phyloP scores from a whole-genome alignment of 2,329 filamentous ascomycete genomes.

The Alternaria arbusti region DNA sequence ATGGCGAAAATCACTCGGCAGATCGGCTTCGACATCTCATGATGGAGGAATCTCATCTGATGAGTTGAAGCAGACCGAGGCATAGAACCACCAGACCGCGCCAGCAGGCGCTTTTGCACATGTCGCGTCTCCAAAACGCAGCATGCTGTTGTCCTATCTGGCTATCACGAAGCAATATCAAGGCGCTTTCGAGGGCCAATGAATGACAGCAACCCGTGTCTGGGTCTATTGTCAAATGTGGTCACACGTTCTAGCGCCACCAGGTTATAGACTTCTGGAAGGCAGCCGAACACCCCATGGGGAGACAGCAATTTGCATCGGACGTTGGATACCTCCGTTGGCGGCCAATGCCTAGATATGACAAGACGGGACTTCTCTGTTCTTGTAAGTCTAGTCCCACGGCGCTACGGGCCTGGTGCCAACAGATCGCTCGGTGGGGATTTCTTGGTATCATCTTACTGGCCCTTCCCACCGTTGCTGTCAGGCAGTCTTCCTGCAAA shows the following conservation, averaged over 20 bases:
- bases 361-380: slow-evolving; percentile 11
- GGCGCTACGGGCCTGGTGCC: slow-evolving; percentile 31
- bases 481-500: slow-evolving; percentile 20
- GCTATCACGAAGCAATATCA: background rate
- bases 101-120: background rate
- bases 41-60: background rate
- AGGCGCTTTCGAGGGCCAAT: slow-evolving; percentile 3
- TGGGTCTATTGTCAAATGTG: slow-evolving; percentile 10
- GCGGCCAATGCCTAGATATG: slow-evolving; percentile 8
- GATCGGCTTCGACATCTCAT: background rate
- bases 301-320: slow-evolving; percentile 18
- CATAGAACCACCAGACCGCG: background rate
- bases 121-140: background rate
- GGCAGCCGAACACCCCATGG: slow-evolving; percentile 18
- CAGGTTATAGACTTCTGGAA: slow-evolving; percentile 19
- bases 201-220: background rate
- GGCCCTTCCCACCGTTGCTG: slow-evolving; percentile 15
- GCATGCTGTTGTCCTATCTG: background rate
- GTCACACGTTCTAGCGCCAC: slow-evolving; percentile 9
- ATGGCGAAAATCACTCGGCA: background rate
- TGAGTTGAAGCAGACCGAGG: background rate
- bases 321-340: slow-evolving; percentile 17
- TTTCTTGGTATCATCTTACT: slow-evolving; percentile 21
- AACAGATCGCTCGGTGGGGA: slow-evolving; percentile 24
- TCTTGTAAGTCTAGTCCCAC: slow-evolving; percentile 20